Evolutionary conservation across 495 filamentous ascomycete genomes (phyloP).

Genomic region (Penicillium taxi): DNA sequence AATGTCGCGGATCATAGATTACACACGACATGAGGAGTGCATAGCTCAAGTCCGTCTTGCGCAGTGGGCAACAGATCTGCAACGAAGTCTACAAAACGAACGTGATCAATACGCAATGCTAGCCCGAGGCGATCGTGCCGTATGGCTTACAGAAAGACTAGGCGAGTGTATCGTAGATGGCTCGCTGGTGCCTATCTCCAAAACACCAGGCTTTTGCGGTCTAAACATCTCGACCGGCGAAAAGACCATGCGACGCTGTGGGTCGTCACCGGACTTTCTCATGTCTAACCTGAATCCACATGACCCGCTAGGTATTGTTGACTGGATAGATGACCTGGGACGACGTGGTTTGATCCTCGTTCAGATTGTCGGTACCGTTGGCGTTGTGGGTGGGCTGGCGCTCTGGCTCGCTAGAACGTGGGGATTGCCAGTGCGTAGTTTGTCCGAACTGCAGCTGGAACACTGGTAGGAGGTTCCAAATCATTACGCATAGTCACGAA

Average conservation of each 20-base stretch:
- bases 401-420: conserved; percentile 51
- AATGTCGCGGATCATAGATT: conserved; percentile 62
- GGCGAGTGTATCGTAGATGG: conserved; percentile 69
- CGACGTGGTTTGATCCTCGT: conserved; percentile 59
- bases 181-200: conserved; percentile 48
- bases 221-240: conserved; percentile 12
- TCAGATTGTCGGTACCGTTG: conserved; percentile 70
- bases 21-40: conserved; percentile 62
- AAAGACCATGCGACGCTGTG: no score
- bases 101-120: conserved; percentile 66
- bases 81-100: conserved; percentile 75
- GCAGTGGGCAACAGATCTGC: conserved; percentile 86
- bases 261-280: conserved; percentile 19
- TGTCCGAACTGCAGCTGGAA: conserved; percentile 34
- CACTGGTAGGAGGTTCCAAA: conserved; percentile 18
- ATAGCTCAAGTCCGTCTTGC: conserved; percentile 73
- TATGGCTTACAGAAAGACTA: conserved; percentile 71
- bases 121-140: conserved; percentile 60
- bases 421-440: conserved; percentile 30
- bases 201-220: conserved; percentile 29
- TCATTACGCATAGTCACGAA: no score
- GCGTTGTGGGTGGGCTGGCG: conserved; percentile 65
- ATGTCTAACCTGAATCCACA: conserved; percentile 39
- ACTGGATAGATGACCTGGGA: conserved; percentile 60
- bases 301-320: conserved; percentile 71